Evolutionary conservation across 31 red algal species (phyloP).

Genomic region (Endocladia muricata): DNA sequence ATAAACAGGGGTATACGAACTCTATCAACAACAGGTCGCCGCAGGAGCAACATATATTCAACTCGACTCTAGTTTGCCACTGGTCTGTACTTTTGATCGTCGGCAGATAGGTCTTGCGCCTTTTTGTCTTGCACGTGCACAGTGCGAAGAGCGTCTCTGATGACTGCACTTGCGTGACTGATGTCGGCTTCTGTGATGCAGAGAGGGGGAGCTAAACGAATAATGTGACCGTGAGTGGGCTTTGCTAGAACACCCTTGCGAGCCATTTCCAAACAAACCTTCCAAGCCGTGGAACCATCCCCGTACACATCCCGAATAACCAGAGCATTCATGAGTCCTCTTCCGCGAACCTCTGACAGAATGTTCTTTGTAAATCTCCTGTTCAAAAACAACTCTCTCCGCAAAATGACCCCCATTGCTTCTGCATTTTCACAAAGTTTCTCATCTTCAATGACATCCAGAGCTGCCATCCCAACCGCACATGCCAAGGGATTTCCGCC

Average conservation of each 20-base stretch:
- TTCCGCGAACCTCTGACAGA: slow-evolving; percentile 75
- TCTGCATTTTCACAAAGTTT: slow-evolving; percentile 65
- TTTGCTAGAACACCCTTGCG: slow-evolving; percentile 91
- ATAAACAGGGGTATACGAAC: too few relatives aligned
- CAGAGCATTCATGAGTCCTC: slow-evolving; percentile 87
- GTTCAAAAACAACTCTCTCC: slow-evolving; percentile 15
- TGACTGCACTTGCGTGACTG: slow-evolving; percentile 54
- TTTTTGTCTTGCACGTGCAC: too few relatives aligned
- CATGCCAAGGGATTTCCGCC: slow-evolving; percentile 97
- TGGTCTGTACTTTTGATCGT: too few relatives aligned
- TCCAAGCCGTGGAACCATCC: slow-evolving; percentile 64
- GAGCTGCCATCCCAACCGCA: slow-evolving; percentile 80
- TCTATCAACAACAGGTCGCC: too few relatives aligned
- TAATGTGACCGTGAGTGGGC: slow-evolving; percentile 92
- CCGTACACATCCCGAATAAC: slow-evolving; percentile 71
- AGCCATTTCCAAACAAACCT: slow-evolving; percentile 86
- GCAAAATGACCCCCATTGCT: slow-evolving; percentile 62
- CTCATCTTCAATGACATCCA: slow-evolving; percentile 88
- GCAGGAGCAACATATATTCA: too few relatives aligned
- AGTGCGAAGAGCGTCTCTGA: slow-evolving; percentile 46
- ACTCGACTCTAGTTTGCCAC: too few relatives aligned
- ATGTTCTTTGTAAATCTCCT: slow-evolving; percentile 12
- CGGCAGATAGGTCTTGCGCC: too few relatives aligned
- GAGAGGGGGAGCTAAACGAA: slow-evolving; percentile 94
- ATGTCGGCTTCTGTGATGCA: slow-evolving; percentile 80